Evolutionary conservation across 345 rosid genomes (phyloP).

Genomic region (Rhodamnia rubescens): DNA sequence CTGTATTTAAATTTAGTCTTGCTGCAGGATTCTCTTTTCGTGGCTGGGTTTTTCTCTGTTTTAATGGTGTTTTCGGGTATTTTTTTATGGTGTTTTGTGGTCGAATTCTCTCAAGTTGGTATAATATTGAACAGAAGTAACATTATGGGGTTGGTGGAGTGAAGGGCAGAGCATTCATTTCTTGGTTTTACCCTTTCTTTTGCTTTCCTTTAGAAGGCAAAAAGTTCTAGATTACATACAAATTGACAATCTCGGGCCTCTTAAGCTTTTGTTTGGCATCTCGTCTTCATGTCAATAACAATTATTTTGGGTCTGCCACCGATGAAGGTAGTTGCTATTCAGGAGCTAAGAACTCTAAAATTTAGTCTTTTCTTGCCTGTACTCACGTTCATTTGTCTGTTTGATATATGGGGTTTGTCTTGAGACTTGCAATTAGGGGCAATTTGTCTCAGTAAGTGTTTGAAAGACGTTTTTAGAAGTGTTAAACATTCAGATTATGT

Average conservation of each 20-base stretch:
- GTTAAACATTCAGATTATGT: neutral
- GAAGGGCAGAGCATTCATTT: neutral
- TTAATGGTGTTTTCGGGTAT: neutral
- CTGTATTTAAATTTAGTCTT: neutral
- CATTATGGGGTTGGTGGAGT: neutral
- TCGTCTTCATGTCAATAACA: neutral
- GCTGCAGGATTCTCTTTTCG: neutral
- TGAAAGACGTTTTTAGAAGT: neutral
- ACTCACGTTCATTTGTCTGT: neutral
- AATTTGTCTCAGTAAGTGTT: neutral
- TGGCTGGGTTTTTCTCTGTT: neutral
- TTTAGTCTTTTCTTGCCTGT: neutral
- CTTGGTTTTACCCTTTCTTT: neutral
- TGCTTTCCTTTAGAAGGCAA: neutral
- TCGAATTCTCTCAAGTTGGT: neutral
- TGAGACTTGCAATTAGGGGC: neutral
- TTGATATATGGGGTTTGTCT: neutral
- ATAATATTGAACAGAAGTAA: neutral
- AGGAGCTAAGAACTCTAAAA: neutral
- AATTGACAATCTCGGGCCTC: neutral
- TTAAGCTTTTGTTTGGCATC: neutral
- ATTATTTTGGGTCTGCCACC: neutral
- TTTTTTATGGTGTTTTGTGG: neutral
- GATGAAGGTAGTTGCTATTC: neutral
- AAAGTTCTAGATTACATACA: neutral